Evolutionary conservation across 2,329 filamentous ascomycete genomes (phyloP).

Genomic region (Lasiodiplodia citricola): DNA sequence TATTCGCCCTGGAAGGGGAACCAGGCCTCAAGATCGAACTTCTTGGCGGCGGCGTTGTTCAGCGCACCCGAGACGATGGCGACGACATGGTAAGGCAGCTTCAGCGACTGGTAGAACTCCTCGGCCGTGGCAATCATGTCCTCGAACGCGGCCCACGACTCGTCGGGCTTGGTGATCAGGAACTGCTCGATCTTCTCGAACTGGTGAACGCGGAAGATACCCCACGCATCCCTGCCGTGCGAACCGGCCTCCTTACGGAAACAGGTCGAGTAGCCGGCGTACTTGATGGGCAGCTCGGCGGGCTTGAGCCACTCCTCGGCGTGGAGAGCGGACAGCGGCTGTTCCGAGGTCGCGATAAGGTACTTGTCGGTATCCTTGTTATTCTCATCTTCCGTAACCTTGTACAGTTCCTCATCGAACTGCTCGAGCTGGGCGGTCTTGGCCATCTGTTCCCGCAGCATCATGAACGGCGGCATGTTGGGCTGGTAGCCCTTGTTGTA

Average conservation of each 20-base stretch:
- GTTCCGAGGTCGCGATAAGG: constrained; percentile 84
- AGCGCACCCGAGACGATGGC: constrained; percentile 95
- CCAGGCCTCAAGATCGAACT: constrained; percentile 95
- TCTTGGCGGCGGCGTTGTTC: constrained; percentile 71
- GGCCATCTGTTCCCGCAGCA: constrained; percentile 94
- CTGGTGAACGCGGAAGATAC: constrained; percentile 96
- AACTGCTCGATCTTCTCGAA: constrained; percentile 95
- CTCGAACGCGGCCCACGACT: constrained; percentile 92
- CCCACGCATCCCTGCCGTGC: constrained; percentile 94
- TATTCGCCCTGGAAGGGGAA: constrained; percentile 97
- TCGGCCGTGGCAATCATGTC: constrained; percentile 90
- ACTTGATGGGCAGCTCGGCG: constrained; percentile 87
- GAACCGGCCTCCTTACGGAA: constrained; percentile 95
- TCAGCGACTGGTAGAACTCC: constrained; percentile 91
- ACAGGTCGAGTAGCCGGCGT: constrained; percentile 87
- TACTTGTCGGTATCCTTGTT: constrained; percentile 83
- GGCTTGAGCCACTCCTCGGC: constrained; percentile 90
- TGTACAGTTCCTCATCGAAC: constrained; percentile 98
- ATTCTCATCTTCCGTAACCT: constrained; percentile 84
- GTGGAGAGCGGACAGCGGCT: constrained; percentile 92
- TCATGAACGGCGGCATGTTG: constrained; percentile 81
- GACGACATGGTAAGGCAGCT: constrained; percentile 88
- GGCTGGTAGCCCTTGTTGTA: constrained; percentile 79
- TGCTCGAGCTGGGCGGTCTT: constrained; percentile 97
- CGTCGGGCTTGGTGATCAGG: constrained; percentile 76